Evolutionary conservation across 495 filamentous ascomycete genomes (phyloP).

Genomic region (Lasiosphaeria ovina): DNA sequence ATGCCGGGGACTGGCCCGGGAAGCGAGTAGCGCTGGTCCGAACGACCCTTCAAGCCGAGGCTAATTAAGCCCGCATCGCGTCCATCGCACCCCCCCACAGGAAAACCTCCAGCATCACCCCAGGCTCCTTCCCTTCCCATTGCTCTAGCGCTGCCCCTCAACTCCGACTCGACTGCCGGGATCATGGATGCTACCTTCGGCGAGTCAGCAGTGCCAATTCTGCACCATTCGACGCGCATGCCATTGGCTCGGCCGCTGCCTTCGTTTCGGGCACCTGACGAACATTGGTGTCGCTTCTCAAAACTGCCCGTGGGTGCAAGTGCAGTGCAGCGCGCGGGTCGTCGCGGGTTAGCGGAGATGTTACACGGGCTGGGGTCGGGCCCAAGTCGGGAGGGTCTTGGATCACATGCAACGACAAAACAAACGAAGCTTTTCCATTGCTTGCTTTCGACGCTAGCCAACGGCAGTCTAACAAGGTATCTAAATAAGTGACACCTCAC

Average conservation of each 20-base stretch:
- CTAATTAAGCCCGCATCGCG: conserved; percentile 20
- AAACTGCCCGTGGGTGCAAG: not conserved
- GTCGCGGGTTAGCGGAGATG: conserved; percentile 24
- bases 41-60: conserved; percentile 33
- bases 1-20: no score
- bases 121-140: not conserved
- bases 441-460: no score
- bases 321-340: not conserved
- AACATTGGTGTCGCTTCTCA: no score
- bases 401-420: conserved; percentile 21
- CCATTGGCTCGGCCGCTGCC: not conserved
- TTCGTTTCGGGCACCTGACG: conserved; percentile 1
- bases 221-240: conserved; percentile 1
- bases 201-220: conserved; percentile 23
- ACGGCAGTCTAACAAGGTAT: no score
- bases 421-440: no score
- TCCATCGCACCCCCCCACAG: not conserved
- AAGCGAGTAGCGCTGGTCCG: conserved; percentile 22
- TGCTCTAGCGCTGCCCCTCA: no score
- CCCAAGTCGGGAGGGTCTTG: not conserved
- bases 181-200: not conserved
- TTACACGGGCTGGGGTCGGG: not conserved
- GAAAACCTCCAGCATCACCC: not conserved
- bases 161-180: not conserved
- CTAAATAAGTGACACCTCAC: no score